Percentiles rank a stretch among this genome's conserved stretches.
Evolutionary conservation across 23 red algal genomes (phyloP).

Genomic region (Gracilaria domingensis): DNA sequence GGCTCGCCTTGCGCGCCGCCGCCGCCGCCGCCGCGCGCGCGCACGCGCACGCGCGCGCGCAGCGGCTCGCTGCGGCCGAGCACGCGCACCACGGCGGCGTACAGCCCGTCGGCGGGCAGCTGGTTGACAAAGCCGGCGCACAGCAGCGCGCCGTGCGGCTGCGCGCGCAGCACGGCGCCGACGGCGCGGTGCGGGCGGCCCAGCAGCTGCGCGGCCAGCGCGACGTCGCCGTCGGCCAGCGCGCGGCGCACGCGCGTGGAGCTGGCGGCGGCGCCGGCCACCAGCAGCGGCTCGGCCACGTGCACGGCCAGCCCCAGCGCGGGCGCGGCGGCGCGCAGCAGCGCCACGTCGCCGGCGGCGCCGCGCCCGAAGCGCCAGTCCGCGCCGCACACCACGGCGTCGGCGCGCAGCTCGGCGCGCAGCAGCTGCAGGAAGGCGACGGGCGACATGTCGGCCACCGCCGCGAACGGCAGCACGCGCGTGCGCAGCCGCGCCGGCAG

Average conservation of each 20-base stretch:
- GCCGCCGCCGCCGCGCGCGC: neutral
- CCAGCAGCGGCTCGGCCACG: constrained; percentile 13
- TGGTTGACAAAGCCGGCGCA: constrained; percentile 66
- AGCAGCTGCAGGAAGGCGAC: constrained; percentile 63
- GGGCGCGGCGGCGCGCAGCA: constrained; percentile 38
- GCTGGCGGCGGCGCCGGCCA: constrained; percentile 13
- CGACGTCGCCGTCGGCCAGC: constrained; percentile 58
- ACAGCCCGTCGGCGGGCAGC: constrained; percentile 51
- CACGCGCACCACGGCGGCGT: constrained; percentile 68
- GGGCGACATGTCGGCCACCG: constrained; percentile 54
- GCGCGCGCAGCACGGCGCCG: constrained; percentile 22
- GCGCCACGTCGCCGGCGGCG: constrained; percentile 66
- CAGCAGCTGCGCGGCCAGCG: constrained; percentile 44
- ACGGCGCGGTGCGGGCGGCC: constrained; percentile 66
- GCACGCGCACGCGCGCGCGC: constrained; percentile 27
- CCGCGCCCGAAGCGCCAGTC: constrained; percentile 87
- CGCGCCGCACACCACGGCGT: constrained; percentile 80
- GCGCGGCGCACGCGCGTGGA: constrained; percentile 68
- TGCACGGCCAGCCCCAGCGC: constrained; percentile 21
- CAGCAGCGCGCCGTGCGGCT: constrained; percentile 16
- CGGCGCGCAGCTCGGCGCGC: constrained; percentile 24
- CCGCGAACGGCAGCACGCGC: constrained; percentile 48
- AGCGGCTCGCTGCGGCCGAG: constrained; percentile 49
- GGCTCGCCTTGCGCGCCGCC: neutral
- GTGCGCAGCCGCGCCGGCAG: constrained; percentile 14